Conservation (phyloP, 495 filamentous ascomycete species). For the Xanthoparmelia taractica region DNA sequence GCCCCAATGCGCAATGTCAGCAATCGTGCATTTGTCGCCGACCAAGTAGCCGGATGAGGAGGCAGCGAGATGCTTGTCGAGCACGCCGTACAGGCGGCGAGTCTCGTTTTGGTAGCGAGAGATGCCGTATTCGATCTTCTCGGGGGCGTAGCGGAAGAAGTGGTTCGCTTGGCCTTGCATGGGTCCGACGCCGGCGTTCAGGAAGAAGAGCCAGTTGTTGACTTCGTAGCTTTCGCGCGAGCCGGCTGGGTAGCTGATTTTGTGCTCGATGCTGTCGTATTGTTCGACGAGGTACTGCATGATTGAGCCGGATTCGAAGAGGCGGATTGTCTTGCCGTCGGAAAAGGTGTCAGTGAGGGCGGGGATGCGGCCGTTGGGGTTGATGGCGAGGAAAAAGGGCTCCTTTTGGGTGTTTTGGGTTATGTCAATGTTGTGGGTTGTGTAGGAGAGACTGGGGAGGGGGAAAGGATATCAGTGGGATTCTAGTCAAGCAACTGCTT, state of each 20-base stretch:
- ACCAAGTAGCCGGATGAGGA: slow-evolving; percentile 65
- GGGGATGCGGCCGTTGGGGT: slow-evolving; percentile 94
- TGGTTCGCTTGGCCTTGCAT: slow-evolving; percentile 96
- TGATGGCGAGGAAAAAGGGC: slow-evolving; percentile 83
- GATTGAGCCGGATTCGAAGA: slow-evolving; percentile 83
- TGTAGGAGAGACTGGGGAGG: slow-evolving; percentile 47
- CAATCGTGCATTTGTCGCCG: slow-evolving; percentile 72
- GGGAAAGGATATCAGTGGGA: background rate
- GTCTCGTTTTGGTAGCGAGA: slow-evolving; percentile 78
- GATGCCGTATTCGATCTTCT: slow-evolving; percentile 79
- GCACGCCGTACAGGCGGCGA: slow-evolving; percentile 67
- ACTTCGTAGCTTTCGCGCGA: slow-evolving; percentile 69
- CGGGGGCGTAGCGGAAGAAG: slow-evolving; percentile 78
- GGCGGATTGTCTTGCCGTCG: slow-evolving; percentile 62
- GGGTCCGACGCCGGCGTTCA: slow-evolving; percentile 74
- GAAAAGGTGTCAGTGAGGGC: slow-evolving; percentile 70
- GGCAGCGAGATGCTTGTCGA: slow-evolving; percentile 63
- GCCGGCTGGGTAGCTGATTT: slow-evolving; percentile 71
- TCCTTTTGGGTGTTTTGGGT: slow-evolving; percentile 72
- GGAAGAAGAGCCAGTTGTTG: slow-evolving; percentile 69
- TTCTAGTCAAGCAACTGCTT: too few species aligned
- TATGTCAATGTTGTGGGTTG: slow-evolving; percentile 60
- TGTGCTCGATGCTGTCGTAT: slow-evolving; percentile 70
- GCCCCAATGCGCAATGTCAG: slow-evolving; percentile 75
- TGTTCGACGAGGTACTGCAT: slow-evolving; percentile 75